Percentiles rank a stretch among this genome's conserved stretches.
Conservation (phyloP, 2,329 filamentous ascomycete genomes). For the Colletotrichum sp. region DNA sequence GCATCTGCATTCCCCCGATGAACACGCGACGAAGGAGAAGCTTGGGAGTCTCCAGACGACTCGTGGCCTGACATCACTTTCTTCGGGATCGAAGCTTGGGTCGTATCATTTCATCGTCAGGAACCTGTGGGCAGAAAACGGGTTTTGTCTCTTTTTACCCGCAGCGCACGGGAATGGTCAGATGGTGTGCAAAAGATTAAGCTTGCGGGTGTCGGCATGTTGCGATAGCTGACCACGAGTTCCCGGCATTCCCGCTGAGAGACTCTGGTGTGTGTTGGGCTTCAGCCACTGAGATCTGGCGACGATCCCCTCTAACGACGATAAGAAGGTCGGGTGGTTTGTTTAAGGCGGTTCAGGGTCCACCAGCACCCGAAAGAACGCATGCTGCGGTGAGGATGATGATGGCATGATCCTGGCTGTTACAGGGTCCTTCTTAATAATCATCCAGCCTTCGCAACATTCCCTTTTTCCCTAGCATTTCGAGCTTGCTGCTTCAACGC, state of each 20-base stretch:
- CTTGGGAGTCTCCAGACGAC: neutral
- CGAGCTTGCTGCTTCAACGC: neutral
- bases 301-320: neutral
- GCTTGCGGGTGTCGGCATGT: neutral
- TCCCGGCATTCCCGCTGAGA: neutral
- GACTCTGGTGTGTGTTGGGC: neutral
- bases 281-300: neutral
- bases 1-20: neutral
- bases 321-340: neutral
- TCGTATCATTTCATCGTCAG: neutral
- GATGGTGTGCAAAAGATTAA: neutral
- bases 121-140: neutral
- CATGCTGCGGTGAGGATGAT: neutral
- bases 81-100: neutral
- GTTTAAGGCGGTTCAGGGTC: neutral
- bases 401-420: slow-evolving; percentile 10
- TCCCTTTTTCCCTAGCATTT: neutral
- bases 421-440: neutral
- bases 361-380: neutral
- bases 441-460: neutral
- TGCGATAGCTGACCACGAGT: neutral
- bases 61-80: slow-evolving; percentile 4
- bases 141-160: neutral
- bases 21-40: neutral
- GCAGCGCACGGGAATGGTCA: neutral